Percentiles rank a stretch among this genome's conserved stretches.
These are phyloP conservation scores for Ophiostoma australiae DNA, from an alignment of 2,329 filamentous ascomycete genomes.

Conservation along the genomic window DNA sequence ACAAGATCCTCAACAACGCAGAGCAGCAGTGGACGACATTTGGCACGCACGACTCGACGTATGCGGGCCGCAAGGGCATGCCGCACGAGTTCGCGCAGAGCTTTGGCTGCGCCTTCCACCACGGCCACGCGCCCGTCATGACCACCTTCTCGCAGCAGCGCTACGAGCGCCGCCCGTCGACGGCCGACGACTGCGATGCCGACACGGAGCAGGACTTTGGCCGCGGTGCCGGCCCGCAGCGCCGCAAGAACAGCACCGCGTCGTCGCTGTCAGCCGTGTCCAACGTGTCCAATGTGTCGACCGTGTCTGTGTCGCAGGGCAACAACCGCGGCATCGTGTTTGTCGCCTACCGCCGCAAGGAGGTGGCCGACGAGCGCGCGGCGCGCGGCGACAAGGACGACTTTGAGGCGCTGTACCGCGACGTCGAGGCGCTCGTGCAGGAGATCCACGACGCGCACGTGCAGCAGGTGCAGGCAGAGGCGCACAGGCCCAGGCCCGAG, in stretches of 20 bases:
- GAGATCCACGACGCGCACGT: conserved; percentile 48
- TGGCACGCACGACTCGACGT: conserved; percentile 39
- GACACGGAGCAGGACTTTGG: conserved; percentile 29
- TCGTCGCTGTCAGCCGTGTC: not conserved
- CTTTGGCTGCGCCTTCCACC: conserved; percentile 52
- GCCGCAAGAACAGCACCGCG: conserved; percentile 11
- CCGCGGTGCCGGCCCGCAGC: not conserved
- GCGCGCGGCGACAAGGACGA: conserved; percentile 36
- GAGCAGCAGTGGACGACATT: conserved; percentile 52
- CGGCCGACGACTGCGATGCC: conserved; percentile 28
- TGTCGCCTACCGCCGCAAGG: conserved; percentile 50
- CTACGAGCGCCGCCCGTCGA: conserved; percentile 23
- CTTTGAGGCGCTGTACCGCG: conserved; percentile 43
- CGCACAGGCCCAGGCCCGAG: conserved; percentile 9
- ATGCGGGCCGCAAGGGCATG: not conserved
- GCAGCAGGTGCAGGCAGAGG: conserved; percentile 24
- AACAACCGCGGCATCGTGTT: conserved; percentile 53
- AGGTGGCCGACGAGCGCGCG: conserved; percentile 33
- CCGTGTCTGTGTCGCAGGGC: not conserved
- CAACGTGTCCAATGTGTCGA: not conserved
- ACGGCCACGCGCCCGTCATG: conserved; percentile 33
- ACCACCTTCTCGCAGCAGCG: conserved; percentile 18
- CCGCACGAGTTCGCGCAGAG: conserved; percentile 44
- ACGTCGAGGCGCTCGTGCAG: conserved; percentile 51
- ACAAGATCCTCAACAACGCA: conserved; percentile 45